phyloP scores from a whole-genome alignment of 306 rosid species.

The Quercus berberidifolia region DNA sequence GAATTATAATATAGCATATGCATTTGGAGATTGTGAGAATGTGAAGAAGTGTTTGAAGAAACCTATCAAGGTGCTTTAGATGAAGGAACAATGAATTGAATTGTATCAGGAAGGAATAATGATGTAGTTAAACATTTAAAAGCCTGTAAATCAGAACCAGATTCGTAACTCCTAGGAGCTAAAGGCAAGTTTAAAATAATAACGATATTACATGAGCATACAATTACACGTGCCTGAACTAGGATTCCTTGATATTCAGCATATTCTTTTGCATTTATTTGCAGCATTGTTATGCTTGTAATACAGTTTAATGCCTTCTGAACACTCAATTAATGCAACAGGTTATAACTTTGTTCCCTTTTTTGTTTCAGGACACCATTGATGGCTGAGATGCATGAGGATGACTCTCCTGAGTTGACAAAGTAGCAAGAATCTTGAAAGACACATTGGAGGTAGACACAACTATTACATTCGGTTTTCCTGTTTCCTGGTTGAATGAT shows the following conservation, averaged over 20 bases:
- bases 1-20: background rate
- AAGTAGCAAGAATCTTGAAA: slow-evolving; percentile 55
- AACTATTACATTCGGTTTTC: background rate
- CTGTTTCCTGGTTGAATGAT: background rate
- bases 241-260: background rate
- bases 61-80: background rate
- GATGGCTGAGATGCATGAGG: slow-evolving; percentile 88
- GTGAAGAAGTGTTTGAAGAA: background rate
- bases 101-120: background rate
- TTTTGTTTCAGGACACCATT: slow-evolving; percentile 59
- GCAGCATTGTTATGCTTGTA: background rate
- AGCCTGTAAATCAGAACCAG: background rate
- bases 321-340: slow-evolving; percentile 1
- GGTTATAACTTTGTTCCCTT: background rate
- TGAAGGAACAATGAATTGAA: background rate
- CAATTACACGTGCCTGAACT: background rate
- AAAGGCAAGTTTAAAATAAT: background rate
- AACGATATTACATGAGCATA: background rate
- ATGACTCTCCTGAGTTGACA: slow-evolving; percentile 68
- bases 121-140: background rate
- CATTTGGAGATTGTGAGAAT: background rate
- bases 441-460: slow-evolving; percentile 63
- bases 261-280: background rate
- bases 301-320: background rate
- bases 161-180: background rate